Conservation (phyloP, 257 asterid species). For the Nicotiana paniculata region DNA sequence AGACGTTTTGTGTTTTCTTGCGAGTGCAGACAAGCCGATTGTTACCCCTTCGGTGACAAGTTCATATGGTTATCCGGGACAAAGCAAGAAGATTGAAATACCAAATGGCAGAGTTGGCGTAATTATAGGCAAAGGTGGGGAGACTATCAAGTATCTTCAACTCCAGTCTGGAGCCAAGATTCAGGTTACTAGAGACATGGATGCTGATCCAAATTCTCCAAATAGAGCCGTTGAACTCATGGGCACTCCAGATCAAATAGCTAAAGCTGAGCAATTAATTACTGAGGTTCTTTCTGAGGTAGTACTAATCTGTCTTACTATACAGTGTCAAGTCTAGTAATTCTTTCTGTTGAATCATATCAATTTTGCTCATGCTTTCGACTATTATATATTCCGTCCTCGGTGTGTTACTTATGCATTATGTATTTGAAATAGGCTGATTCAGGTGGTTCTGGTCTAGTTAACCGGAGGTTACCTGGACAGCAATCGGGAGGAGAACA, state of each 20-base stretch:
- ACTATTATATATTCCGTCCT: neutral
- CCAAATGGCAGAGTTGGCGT: slow-evolving; percentile 86
- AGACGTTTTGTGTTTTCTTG: neutral
- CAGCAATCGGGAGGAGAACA: slow-evolving; percentile 15
- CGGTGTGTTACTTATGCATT: neutral
- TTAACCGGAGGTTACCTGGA: slow-evolving; percentile 15
- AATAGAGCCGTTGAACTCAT: slow-evolving; percentile 22
- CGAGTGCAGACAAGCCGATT: slow-evolving; percentile 3
- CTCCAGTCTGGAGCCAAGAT: slow-evolving; percentile 75
- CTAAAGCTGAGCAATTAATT: slow-evolving; percentile 21
- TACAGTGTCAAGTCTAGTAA: neutral
- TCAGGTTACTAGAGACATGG: slow-evolving; percentile 47
- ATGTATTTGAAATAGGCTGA: slow-evolving; percentile 15
- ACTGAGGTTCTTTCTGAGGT: slow-evolving; percentile 53
- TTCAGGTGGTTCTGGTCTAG: slow-evolving; percentile 16
- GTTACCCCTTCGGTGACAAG: slow-evolving; percentile 5
- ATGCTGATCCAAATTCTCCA: slow-evolving; percentile 19
- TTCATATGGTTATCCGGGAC: slow-evolving; percentile 21
- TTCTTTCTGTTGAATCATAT: neutral
- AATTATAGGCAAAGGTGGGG: slow-evolving; percentile 76
- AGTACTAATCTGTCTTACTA: slow-evolving; percentile 21
- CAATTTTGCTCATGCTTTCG: neutral
- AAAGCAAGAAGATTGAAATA: slow-evolving; percentile 21
- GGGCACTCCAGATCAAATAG: slow-evolving; percentile 24
- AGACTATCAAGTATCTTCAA: slow-evolving; percentile 71